These are phyloP conservation scores for Arthrobotrys sphaeroides DNA, from an alignment of 2,329 filamentous ascomycete genomes.

Conservation along the genomic window DNA sequence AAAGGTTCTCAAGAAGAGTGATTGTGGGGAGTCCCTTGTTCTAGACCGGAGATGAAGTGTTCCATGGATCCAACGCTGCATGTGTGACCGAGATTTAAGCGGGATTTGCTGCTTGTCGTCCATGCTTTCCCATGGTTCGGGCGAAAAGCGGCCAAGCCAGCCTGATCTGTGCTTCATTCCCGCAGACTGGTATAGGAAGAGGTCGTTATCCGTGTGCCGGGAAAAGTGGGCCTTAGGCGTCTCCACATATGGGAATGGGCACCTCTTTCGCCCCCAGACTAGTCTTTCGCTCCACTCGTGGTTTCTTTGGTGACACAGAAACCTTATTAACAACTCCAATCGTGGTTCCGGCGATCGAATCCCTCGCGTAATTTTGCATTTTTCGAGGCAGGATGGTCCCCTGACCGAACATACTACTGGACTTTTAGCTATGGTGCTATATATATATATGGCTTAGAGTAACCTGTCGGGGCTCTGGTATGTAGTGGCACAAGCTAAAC, in stretches of 20 bases:
- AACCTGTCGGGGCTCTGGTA: too few species aligned
- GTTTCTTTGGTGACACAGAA: constrained; percentile 1
- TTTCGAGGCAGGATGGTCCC: neutral
- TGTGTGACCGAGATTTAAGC: neutral
- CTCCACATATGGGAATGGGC: constrained; percentile 7
- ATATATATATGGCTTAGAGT: too few species aligned
- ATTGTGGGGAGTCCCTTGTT: neutral
- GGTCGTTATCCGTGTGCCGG: neutral
- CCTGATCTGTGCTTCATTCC: constrained; percentile 6
- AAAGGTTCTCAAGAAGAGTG: neutral
- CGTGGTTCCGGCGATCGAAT: constrained; percentile 15
- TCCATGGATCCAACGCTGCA: neutral
- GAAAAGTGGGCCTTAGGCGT: neutral
- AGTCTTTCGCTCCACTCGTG: neutral
- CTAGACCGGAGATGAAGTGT: constrained; percentile 25
- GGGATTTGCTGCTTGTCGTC: neutral
- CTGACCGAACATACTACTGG: neutral
- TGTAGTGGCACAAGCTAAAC: neutral
- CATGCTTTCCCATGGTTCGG: neutral
- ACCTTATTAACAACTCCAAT: constrained; percentile 30
- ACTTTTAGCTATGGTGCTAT: too few species aligned
- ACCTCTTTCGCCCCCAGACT: neutral
- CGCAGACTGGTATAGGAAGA: neutral
- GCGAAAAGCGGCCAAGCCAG: neutral
- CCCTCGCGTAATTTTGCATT: constrained; percentile 30